These are phyloP conservation scores for Miscanthus lutarioriparius DNA, from an alignment of 176 grass and related monocot genomes.

Conservation along the genomic window DNA sequence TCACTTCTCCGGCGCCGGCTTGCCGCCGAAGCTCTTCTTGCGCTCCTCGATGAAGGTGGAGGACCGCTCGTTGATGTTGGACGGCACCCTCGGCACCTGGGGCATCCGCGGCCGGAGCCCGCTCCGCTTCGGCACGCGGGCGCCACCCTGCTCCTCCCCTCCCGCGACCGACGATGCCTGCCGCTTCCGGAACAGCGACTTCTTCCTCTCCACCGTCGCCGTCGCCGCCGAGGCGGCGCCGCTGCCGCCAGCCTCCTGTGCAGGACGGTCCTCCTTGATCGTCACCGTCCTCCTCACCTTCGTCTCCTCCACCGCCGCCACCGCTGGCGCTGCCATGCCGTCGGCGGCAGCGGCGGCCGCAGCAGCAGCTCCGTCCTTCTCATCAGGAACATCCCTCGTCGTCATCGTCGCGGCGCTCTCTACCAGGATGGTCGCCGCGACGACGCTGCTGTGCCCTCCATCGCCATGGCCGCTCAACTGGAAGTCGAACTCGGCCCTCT, in stretches of 20 bases:
- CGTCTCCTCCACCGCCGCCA: neutral
- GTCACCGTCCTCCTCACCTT: constrained; percentile 45
- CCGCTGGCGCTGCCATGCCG: neutral
- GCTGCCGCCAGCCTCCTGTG: neutral
- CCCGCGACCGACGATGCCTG: constrained; percentile 15
- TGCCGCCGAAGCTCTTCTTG: constrained; percentile 31
- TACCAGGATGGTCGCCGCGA: constrained; percentile 20
- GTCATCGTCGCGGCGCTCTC: neutral
- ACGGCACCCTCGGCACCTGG: constrained; percentile 28
- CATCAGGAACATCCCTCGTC: neutral
- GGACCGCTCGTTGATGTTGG: constrained; percentile 53
- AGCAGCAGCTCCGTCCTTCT: neutral
- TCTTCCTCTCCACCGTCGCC: constrained; percentile 25
- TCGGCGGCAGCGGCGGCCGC: neutral
- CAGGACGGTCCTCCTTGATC: constrained; percentile 34
- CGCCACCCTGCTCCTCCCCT: neutral
- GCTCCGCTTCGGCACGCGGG: neutral
- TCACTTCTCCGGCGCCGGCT: constrained; percentile 41
- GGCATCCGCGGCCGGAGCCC: constrained; percentile 50
- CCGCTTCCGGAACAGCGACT: constrained; percentile 45
- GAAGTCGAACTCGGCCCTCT: constrained; percentile 43
- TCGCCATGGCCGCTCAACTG: neutral
- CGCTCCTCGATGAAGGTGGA: constrained; percentile 46
- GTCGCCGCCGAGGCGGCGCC: neutral
- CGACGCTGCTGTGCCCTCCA: neutral